Evolutionary conservation across 2,329 filamentous ascomycete species (phyloP), one percentile per base, ranked within the genome.

Genomic region (Alternaria sp.): DNA sequence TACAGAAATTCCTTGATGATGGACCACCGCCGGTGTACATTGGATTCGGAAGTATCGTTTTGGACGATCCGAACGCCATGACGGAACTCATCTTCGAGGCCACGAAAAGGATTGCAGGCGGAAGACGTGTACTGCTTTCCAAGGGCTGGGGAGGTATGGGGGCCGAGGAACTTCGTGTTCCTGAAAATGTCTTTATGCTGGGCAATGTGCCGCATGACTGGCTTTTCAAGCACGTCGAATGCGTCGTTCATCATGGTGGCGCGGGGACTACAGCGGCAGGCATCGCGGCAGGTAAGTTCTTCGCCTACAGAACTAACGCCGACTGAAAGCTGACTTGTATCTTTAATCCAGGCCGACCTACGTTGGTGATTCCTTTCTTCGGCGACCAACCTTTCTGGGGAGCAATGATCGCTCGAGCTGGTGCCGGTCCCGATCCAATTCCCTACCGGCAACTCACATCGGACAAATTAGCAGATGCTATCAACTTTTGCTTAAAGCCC

Each of bases 191-290:
- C 82, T 73, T 75, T 86, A 19, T 73, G 28, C 5, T 59, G 19
- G 92, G 90, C 17, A 94, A 94, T 73, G 88, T 90, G 47, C 92
- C 92, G 0, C 93, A 96, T 68, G 93, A 96, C 79, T 96, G 93
- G 93, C 82, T 96, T 0, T 96, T 96, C 77, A 84, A 91, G 65
- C 88, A 86, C 44, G 92, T 96, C 2, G 89, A 91, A 0, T 89
- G 88, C 45, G 92, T 96, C 1, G 89, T 94, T 6, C 93, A 96
- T 73, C 93, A 96, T 66, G 93, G 93, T 15, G 93, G 93, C 57
- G 93, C 93, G 4, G 93, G 93, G 12, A 96, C 93, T 4, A 93
- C 92, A 0, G 92, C 93, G 0, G 91, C 92, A 0, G 93, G 93
- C 7, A 36, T 51, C 7, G 49, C 49, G 12, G 49, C 49, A n/a